Conservation (phyloP, 1,284 basidiomycete species). For the Ganoderma meredithae region DNA sequence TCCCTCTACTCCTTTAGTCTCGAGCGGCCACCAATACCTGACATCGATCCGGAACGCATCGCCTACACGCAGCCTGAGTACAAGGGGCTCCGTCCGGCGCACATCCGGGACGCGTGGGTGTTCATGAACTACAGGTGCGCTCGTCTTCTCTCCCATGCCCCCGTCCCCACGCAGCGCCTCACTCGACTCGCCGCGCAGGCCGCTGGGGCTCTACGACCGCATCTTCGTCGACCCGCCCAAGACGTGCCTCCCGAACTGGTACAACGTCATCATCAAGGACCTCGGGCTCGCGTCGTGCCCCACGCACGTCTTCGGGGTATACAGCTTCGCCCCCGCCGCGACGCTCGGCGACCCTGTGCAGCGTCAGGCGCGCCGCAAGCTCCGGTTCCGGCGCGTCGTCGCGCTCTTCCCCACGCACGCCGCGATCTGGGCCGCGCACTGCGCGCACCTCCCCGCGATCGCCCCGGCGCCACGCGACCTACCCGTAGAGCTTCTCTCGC, state of each 20-base stretch:
- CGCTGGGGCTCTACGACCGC: slow-evolving; percentile 21
- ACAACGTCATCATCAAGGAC: slow-evolving; percentile 34
- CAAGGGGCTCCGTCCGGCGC: slow-evolving; percentile 15
- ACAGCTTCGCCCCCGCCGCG: slow-evolving; percentile 11
- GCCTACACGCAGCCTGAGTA: slow-evolving; percentile 16
- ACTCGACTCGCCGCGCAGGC: slow-evolving; percentile 6
- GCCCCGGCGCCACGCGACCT: slow-evolving; percentile 7
- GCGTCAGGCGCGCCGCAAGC: slow-evolving; percentile 5
- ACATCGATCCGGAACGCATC: slow-evolving; percentile 21
- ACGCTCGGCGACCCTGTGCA: slow-evolving; percentile 12
- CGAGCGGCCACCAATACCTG: slow-evolving; percentile 18
- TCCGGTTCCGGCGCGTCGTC: slow-evolving; percentile 21
- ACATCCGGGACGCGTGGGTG: slow-evolving; percentile 23
- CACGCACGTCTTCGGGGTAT: slow-evolving; percentile 36
- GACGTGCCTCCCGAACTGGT: slow-evolving; percentile 17
- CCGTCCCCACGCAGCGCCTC: background rate
- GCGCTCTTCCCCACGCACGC: slow-evolving; percentile 34
- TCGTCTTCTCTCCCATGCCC: background rate
- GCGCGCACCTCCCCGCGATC: slow-evolving; percentile 30
- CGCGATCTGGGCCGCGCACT: slow-evolving; percentile 33
- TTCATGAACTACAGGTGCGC: slow-evolving; percentile 23
- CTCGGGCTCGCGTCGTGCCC: slow-evolving; percentile 24
- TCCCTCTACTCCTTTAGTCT: slow-evolving; percentile 19
- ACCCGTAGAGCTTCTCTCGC: slow-evolving; percentile 12
- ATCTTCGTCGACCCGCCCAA: slow-evolving; percentile 31